Conservation (phyloP, 75 land plant genomes). For the Sequoiadendron giganteum region DNA sequence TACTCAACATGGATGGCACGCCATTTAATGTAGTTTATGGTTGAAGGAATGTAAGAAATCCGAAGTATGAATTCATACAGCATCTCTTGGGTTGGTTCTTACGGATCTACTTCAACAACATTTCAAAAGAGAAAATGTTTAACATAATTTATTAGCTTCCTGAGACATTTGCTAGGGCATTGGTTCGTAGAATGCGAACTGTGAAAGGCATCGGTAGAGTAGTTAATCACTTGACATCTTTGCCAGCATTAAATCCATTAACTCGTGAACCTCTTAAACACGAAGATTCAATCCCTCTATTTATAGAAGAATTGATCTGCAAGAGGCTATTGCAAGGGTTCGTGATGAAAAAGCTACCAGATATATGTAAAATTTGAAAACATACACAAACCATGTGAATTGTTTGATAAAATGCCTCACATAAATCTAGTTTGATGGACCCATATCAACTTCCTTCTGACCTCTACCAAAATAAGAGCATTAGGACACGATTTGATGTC, state of each 20-base stretch:
- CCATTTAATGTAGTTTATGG: slow-evolving; percentile 98
- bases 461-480: no score
- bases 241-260: slow-evolving; percentile 46
- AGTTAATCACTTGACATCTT: slow-evolving; percentile 85
- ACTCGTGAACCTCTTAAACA: slow-evolving; percentile 58
- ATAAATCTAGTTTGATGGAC: no score
- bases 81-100: slow-evolving; percentile 99
- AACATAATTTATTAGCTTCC: slow-evolving; percentile 99
- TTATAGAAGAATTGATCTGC: slow-evolving; percentile 73
- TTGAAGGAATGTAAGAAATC: slow-evolving; percentile 81
- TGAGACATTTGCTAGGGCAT: slow-evolving; percentile 91
- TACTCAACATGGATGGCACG: slow-evolving; percentile 99
- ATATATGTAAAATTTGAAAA: no score
- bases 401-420: no score
- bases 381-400: no score
- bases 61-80: slow-evolving; percentile 89
- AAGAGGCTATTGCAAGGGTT: slow-evolving; percentile 33
- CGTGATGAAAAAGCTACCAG: no score
- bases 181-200: slow-evolving; percentile 85
- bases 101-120: slow-evolving; percentile 85
- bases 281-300: slow-evolving; percentile 70
- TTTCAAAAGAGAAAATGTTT: slow-evolving; percentile 92
- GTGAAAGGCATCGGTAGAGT: slow-evolving; percentile 97
- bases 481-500: no score
- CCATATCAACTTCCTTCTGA: no score